These are phyloP conservation scores for Pezicula carpinea DNA, from an alignment of 2,329 filamentous ascomycete species.

Conservation along the genomic window DNA sequence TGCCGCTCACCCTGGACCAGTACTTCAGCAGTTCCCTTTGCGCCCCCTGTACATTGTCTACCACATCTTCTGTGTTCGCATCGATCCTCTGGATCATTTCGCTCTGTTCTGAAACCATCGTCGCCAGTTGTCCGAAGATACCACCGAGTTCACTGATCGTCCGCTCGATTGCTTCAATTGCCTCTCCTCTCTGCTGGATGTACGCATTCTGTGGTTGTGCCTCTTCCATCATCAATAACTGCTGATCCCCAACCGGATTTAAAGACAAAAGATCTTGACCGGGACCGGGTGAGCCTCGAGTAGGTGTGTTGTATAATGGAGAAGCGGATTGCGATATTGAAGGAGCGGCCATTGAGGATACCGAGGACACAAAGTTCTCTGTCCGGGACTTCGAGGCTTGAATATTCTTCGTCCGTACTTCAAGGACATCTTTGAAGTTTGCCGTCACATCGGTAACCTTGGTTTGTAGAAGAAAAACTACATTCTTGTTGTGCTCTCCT, in stretches of 20 bases:
- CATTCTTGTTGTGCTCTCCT: slow-evolving; percentile 97
- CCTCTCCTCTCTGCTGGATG: slow-evolving; percentile 88
- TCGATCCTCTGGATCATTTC: slow-evolving; percentile 98
- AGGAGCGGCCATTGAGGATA: slow-evolving; percentile 69
- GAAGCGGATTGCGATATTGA: slow-evolving; percentile 72
- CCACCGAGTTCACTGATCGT: slow-evolving; percentile 89
- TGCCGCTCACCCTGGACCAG: slow-evolving; percentile 89
- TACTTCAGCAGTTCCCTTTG: slow-evolving; percentile 95
- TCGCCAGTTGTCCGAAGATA: slow-evolving; percentile 90
- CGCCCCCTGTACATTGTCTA: slow-evolving; percentile 96
- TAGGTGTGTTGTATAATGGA: slow-evolving; percentile 79
- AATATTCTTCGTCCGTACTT: slow-evolving; percentile 96
- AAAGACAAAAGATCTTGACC: slow-evolving; percentile 72
- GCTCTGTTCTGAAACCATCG: slow-evolving; percentile 95
- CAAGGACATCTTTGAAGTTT: slow-evolving; percentile 96
- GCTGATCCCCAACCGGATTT: slow-evolving; percentile 80
- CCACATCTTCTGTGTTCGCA: slow-evolving; percentile 94
- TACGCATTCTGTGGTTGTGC: slow-evolving; percentile 82
- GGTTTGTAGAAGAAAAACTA: slow-evolving; percentile 85
- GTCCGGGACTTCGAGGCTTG: slow-evolving; percentile 88
- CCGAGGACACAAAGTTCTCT: slow-evolving; percentile 92
- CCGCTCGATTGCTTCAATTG: slow-evolving; percentile 93
- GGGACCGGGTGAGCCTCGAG: slow-evolving; percentile 60
- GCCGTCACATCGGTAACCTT: slow-evolving; percentile 88
- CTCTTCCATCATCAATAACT: slow-evolving; percentile 90